A percentile compares a stretch with the other conserved stretches of the same genome.
These are phyloP conservation scores for Syncephalastrum monosporum DNA, from an alignment of 371 early-diverging fungal species.

Conservation along the genomic window DNA sequence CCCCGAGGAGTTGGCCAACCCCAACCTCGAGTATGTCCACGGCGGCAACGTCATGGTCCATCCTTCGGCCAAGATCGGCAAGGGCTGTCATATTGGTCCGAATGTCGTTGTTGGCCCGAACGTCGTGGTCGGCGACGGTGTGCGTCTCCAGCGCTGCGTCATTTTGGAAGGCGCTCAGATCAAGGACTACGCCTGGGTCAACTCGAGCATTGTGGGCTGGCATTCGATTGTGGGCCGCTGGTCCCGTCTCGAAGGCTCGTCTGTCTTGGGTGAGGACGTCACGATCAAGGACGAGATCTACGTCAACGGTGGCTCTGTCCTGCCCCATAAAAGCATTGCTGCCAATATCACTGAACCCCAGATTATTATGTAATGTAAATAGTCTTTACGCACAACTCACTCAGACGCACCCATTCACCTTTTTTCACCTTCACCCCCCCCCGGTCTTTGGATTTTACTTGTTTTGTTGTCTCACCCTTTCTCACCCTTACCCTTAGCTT, in stretches of 20 bases:
- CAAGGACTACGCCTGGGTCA: conserved; percentile 90
- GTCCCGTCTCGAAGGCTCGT: conserved; percentile 90
- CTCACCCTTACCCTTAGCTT: too few species aligned
- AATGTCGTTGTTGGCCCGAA: conserved; percentile 94
- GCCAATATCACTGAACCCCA: conserved; percentile 88
- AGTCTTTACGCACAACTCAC: conserved; percentile 8
- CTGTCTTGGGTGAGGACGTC: conserved; percentile 95
- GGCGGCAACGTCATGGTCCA: conserved; percentile 90
- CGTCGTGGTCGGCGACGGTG: conserved; percentile 94
- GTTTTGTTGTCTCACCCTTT: background rate
- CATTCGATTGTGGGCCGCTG: conserved; percentile 91
- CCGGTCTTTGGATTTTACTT: background rate
- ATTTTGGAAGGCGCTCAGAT: conserved; percentile 87
- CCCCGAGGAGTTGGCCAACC: conserved; percentile 67
- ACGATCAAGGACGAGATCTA: conserved; percentile 89
- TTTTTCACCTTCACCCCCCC: background rate
- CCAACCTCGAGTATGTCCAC: conserved; percentile 58
- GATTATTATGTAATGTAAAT: conserved; percentile 84
- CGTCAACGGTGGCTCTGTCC: conserved; percentile 90
- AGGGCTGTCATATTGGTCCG: conserved; percentile 93
- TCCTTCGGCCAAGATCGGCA: conserved; percentile 89
- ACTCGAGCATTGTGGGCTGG: conserved; percentile 96
- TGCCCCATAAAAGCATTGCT: conserved; percentile 92
- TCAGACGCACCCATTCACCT: background rate
- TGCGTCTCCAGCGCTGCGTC: conserved; percentile 87